A percentile compares a stretch with the other conserved stretches of the same genome.
Evolutionary conservation across 225 moss, liverwort and hornwort genomes (phyloP).

Genomic region (Thuidium tamariscinum): DNA sequence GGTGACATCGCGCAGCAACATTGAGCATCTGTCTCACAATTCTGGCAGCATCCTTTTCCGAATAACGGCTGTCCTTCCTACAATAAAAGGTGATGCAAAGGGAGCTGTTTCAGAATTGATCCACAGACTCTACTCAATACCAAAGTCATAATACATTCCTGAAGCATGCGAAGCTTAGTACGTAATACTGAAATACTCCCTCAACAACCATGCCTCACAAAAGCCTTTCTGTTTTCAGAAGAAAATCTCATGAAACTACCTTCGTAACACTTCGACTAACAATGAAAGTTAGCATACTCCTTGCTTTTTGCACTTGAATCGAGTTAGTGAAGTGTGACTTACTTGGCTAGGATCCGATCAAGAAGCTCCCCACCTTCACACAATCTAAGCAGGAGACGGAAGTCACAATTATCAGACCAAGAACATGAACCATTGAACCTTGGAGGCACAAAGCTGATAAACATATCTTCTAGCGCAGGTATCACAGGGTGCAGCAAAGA

Average conservation of each 20-base stretch:
- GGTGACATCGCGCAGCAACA: constrained; percentile 89
- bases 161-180: background rate
- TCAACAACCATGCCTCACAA: background rate
- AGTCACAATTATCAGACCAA: background rate
- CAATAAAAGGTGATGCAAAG: background rate
- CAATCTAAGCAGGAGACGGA: constrained; percentile 32
- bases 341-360: constrained; percentile 85
- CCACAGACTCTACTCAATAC: background rate
- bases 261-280: background rate
- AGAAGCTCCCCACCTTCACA: constrained; percentile 98
- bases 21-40: constrained; percentile 96
- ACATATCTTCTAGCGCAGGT: background rate
- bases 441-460: background rate
- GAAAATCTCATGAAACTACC: background rate
- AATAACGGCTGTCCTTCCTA: constrained; percentile 88
- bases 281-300: background rate
- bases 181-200: background rate
- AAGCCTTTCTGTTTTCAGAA: background rate
- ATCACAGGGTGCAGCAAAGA: background rate
- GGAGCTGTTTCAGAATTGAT: background rate
- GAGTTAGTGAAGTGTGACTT: background rate
- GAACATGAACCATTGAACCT: background rate
- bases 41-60: constrained; percentile 94
- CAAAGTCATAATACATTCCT: background rate
- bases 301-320: background rate